phyloP scores from a whole-genome alignment of 2,329 filamentous ascomycete genomes.

The Fusarium tjaetaba region DNA sequence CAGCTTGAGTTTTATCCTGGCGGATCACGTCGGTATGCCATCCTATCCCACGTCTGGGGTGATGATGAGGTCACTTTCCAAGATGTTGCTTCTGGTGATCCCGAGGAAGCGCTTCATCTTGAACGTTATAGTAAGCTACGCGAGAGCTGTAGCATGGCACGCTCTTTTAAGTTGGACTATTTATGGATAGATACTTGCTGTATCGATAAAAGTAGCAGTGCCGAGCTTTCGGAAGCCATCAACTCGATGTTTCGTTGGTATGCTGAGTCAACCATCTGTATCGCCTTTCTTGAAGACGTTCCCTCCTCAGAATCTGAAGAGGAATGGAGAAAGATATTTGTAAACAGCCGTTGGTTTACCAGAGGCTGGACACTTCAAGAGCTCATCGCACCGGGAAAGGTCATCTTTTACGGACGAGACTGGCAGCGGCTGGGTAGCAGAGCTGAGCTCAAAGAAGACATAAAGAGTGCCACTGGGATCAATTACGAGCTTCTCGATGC shows the following conservation, averaged over 20 bases:
- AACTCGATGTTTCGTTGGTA: slow-evolving; percentile 51
- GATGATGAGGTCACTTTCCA: slow-evolving; percentile 37
- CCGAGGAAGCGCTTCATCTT: background rate
- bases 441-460: slow-evolving; percentile 29
- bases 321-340: background rate
- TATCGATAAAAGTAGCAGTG: slow-evolving; percentile 47
- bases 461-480: slow-evolving; percentile 33
- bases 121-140: slow-evolving; percentile 34
- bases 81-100: slow-evolving; percentile 11
- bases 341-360: slow-evolving; percentile 40
- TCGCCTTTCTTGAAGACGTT: slow-evolving; percentile 42
- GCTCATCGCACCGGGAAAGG: slow-evolving; percentile 42
- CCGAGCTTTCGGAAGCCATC: slow-evolving; percentile 47
- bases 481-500: slow-evolving; percentile 29
- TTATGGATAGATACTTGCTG: slow-evolving; percentile 49
- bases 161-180: slow-evolving; percentile 31
- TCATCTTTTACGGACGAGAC: slow-evolving; percentile 39
- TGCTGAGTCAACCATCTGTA: slow-evolving; percentile 39
- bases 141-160: slow-evolving; percentile 33
- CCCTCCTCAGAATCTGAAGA: background rate
- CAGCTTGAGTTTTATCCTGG: slow-evolving; percentile 35
- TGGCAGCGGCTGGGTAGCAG: slow-evolving; percentile 36
- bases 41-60: slow-evolving; percentile 45
- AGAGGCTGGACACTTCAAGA: slow-evolving; percentile 47
- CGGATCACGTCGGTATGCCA: slow-evolving; percentile 38